Evolutionary conservation across 2,329 filamentous ascomycete species (phyloP), one percentile per base, ranked within the genome.

Genomic region (Cladosporium sp.): DNA sequence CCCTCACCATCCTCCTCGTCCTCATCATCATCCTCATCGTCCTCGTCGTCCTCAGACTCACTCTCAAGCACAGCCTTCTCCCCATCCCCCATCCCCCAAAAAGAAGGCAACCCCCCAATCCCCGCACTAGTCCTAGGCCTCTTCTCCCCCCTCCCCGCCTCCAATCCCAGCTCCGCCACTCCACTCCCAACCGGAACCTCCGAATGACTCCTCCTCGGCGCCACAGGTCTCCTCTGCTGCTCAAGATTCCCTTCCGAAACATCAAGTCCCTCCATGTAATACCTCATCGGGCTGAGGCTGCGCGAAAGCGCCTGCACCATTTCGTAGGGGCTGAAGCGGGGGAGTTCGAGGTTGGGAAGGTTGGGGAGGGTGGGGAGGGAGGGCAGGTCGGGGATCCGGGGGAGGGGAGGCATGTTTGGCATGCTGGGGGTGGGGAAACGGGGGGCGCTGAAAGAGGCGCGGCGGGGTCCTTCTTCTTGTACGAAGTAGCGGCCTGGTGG

Each of bases 291-390:
- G 1, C 67, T 67, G 0, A 76, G 54, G 29, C 69, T 71, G 38
- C 72, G 63, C 6, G 68, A 69, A 19, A 76, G 67, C 0, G 72
- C 67, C 42, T 74, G 70, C 7, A 76, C 59, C 53, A 75, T 72
- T 36, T 73, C 72, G 51, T 72, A 72, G 0, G 72, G 67, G 4
- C 68, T 69, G 16, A 73, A 72, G 30, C 67, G 62, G 7, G 65
- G 62, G 29, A 69, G 65, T n/a, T 64, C 69, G 25, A 40, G 46
- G 35, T 40, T 51, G 36, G 22, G 48, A 36, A 35, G 33, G 35
- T 32, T 50, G 12, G n/a, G 58, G 55, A 48, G 36, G 46, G 55
- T 52, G n/a, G 57, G 55, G 3, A 53, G 19, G 16, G 33, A 39
- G 9, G 39, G 53, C 33, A 47, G 46, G 46, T 36, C 40, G 15